Evolutionary conservation across 306 rosid genomes (phyloP), one percentile per base, ranked within the genome.

Genomic region (Pyrus communis): DNA sequence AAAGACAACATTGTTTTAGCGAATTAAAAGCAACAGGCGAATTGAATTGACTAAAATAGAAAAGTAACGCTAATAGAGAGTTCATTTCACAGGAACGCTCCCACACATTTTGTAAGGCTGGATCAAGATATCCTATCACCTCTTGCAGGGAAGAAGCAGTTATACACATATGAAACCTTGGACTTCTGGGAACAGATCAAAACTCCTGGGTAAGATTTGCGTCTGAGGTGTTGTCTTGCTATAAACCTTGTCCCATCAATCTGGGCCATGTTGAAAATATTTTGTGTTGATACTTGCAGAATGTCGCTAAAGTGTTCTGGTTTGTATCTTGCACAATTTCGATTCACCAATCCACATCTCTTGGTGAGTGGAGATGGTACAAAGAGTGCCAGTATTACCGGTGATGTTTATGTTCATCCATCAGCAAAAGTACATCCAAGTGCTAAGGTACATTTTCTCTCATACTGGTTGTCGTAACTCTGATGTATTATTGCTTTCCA

Each of bases 151-250:
- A 95, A 95, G 91, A 89, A 92, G 69, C 92, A 92, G 81, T 86
- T 95, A 35, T 92, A 88, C 66, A 89, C 96, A 19, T 87, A 95
- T 67, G 97, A 95, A 86, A 89, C 92, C 64, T 76, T 10, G 86
- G 97, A 92, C 82, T 92, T 89, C 80, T 95, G 97, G 99, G 99
- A 95, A 85, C 99, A 95, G 79, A 95, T 95, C 75, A 95, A 95
- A 84, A 95, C 97, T 84, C 97, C 99, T 10, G 99, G 92, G 97
- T 92, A 81, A 80, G 84, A 77, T 66, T 69, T 7, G 15, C 65
- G 46, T 77, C n/a, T 30, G 0, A 11, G 52, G 63, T 75, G 43
- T 54, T 73, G 5, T 38, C 33, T 82, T 82, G 17, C 67, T 42
- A 35, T 31, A 31, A 43, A 73, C 55, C 72, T 75, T 49, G 70